Base-by-base conservation (phyloP, 1,284 basidiomycete genomes). In the Ganoderma meredithae region DNA sequence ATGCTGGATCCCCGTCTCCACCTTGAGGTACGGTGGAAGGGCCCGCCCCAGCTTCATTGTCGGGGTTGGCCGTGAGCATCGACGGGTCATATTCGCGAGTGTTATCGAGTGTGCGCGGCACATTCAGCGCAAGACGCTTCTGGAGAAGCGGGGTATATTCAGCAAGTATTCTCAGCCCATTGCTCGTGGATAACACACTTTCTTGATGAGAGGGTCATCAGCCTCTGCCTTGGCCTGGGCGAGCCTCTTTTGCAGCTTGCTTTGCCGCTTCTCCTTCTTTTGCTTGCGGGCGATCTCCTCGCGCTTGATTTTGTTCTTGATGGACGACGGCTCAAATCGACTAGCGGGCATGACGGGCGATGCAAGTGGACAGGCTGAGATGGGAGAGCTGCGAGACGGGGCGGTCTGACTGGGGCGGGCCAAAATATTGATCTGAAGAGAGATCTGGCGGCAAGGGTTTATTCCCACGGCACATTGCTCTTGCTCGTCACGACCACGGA, bases 51-150 rank as follows among this genome's bases (percentile, higher is more conserved):
- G 75, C 78, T 31, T 72, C 65, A 75, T 63, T 77, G 33, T 58
- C 52, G 25, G 92, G 92, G 76, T 91, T 86, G 56, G 89, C 89
- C 27, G 90, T 94, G 63, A 95, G 83, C 76, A 92, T 92, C 47
- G 94, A 95, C 3, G 95, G 93, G 75, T 98, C 96, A 79, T 89
- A 95, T 79, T 96, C 91, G 70, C 97, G 90, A 63, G 91, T 94
- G 79, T 98, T 99, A 78, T 99, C 97, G 44, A 99, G 89, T 0
- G 97, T 99, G 52, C 89, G 87, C 0, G 97, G 95, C 25, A 97
- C 85, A 83, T 98, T 98, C 75, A 92, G 88, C 7, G 88, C 86
- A 47, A 95, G 81, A 69, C 96, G 89, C 88, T 90, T 92, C 95
- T 96, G 68, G 3, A 56, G 49, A 39, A 55, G 22, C 27, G 56